Percentiles rank a stretch among this genome's conserved stretches.
Conservation (phyloP, 768 basidiomycete genomes). For the Lanmaoa rubissima region DNA sequence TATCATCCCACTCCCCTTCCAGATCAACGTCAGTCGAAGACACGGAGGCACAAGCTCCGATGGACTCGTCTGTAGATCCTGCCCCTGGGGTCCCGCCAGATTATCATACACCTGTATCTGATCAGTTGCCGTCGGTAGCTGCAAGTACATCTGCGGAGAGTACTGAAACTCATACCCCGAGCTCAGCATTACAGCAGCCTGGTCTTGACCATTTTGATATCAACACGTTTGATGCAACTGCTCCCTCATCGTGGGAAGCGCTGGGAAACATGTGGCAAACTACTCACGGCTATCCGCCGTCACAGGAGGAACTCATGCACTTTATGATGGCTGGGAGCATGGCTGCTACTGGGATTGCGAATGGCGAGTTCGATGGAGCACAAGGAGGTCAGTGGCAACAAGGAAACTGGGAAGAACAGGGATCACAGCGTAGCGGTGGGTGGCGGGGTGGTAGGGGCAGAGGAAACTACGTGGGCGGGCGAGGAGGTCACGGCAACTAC, state of each 20-base stretch:
- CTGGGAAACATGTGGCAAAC: constrained; percentile 76
- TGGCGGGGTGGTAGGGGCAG: constrained; percentile 40
- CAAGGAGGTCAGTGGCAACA: constrained; percentile 28
- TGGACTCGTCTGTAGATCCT: constrained; percentile 40
- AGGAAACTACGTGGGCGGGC: constrained; percentile 36
- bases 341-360: constrained; percentile 14
- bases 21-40: constrained; percentile 27
- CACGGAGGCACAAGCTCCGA: constrained; percentile 29
- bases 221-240: constrained; percentile 68
- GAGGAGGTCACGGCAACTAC: constrained; percentile 45
- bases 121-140: constrained; percentile 45
- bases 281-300: constrained; percentile 64
- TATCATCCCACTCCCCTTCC: constrained; percentile 41
- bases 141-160: constrained; percentile 56
- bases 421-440: constrained; percentile 34
- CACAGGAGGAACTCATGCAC: constrained; percentile 75
- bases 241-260: constrained; percentile 74
- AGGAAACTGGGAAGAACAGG: constrained; percentile 30
- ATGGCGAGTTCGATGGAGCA: constrained; percentile 15
- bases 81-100: constrained; percentile 44
- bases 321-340: constrained; percentile 52
- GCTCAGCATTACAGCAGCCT: constrained; percentile 39
- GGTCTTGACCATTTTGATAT: constrained; percentile 72
- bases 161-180: constrained; percentile 30
- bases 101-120: constrained; percentile 46